phyloP scores from a whole-genome alignment of 2,329 filamentous ascomycete genomes.

The Nemania diffusa region DNA sequence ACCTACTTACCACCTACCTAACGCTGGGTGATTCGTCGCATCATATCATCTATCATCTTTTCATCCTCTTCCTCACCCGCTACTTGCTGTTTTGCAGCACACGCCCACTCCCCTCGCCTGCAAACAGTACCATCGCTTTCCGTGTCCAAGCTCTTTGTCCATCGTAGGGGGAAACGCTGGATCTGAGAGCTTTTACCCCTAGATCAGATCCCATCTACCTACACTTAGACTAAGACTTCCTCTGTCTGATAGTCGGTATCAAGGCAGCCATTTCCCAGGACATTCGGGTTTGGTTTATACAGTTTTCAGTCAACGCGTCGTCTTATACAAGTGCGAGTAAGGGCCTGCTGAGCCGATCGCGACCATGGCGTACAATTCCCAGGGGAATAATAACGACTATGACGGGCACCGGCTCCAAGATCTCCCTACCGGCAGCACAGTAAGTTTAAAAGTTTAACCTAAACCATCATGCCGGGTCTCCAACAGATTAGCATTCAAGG shows the following conservation, averaged over 20 bases:
- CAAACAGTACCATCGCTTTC: constrained; percentile 40
- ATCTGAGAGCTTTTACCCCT: constrained; percentile 35
- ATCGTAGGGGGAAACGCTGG: constrained; percentile 36
- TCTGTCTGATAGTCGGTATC: constrained; percentile 19
- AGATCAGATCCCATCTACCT: constrained; percentile 31
- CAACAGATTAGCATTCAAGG: constrained; percentile 2
- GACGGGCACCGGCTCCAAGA: constrained; percentile 75
- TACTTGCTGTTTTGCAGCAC: constrained; percentile 23
- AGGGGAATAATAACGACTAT: constrained; percentile 64
- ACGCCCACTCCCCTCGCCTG: constrained; percentile 32
- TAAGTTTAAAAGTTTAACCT: constrained; percentile 56
- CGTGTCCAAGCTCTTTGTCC: constrained; percentile 39
- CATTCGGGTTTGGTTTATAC: constrained; percentile 6
- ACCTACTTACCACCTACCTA: constrained; percentile 31
- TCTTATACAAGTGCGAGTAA: constrained; percentile 21
- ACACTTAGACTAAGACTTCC: constrained; percentile 4
- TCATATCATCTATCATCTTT: constrained; percentile 28
- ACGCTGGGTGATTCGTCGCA: constrained; percentile 44
- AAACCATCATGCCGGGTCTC: constrained; percentile 32
- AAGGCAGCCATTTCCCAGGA: constrained; percentile 2
- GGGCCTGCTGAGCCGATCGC: constrained; percentile 41
- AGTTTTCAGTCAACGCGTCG: neutral
- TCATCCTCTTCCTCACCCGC: constrained; percentile 33
- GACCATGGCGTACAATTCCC: constrained; percentile 72
- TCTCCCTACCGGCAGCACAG: constrained; percentile 67